A percentile compares a stretch with the other conserved stretches of the same genome.
Conservation (phyloP, 345 rosid genomes). For the Bruguiera gymnorhiza region DNA sequence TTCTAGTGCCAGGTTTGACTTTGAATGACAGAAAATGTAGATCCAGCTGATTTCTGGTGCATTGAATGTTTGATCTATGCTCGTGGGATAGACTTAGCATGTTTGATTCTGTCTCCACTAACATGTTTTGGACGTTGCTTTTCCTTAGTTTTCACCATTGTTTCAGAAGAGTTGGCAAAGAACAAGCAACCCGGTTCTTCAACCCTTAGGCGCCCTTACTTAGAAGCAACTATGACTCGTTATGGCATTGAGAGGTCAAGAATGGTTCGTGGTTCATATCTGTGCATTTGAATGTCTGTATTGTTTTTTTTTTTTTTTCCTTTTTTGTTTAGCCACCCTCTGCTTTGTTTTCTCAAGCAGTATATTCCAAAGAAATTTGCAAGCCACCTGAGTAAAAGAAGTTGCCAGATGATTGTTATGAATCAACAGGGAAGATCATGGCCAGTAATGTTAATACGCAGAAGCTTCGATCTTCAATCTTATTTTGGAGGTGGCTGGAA, state of each 20-base stretch:
- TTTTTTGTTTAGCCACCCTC: too few relatives aligned
- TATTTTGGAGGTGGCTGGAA: slow-evolving; percentile 14
- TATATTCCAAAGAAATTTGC: slow-evolving; percentile 7
- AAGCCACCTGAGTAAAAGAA: not conserved
- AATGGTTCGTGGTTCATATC: slow-evolving; percentile 2
- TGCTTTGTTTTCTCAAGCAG: slow-evolving; percentile 6
- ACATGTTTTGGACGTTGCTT: not conserved
- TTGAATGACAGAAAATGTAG: not conserved
- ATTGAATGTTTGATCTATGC: too few relatives aligned
- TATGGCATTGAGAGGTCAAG: not conserved
- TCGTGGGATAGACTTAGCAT: not conserved
- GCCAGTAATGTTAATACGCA: slow-evolving; percentile 8
- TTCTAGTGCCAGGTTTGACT: too few relatives aligned
- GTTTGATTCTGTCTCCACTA: not conserved
- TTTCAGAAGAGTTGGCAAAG: not conserved
- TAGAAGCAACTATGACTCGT: not conserved
- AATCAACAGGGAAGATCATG: slow-evolving; percentile 15
- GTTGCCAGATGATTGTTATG: slow-evolving; percentile 5
- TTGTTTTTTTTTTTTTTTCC: not conserved
- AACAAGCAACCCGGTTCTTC: not conserved
- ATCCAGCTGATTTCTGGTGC: not conserved
- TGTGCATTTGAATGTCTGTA: not conserved
- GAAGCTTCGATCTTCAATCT: not conserved
- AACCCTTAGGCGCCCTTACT: not conserved
- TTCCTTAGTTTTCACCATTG: not conserved